Base-by-base conservation (phyloP, 2,329 filamentous ascomycete species). In the Neocucurbitaria cava region DNA sequence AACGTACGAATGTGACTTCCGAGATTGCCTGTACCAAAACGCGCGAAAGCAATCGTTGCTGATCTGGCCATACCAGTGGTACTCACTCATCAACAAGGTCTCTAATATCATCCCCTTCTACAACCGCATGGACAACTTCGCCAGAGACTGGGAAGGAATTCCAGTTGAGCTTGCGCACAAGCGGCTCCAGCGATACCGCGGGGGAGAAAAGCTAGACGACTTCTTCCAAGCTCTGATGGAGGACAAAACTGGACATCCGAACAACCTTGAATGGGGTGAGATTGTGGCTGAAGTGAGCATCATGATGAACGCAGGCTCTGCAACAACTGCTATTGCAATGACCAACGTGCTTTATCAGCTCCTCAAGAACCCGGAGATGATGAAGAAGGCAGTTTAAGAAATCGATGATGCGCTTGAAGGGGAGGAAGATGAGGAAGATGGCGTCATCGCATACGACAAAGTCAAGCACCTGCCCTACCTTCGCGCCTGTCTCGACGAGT, bases 161-260 rank as follows among this genome's bases (percentile, higher is more conserved):
- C 78, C 82, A 1, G 75, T 77, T 46, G 78, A 80, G 39, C 79
- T 79, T 1, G 75, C 81, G 0, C 76, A 71, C 1, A 64, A 79
- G 35, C 76, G 82, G 1, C 65, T 83, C 17, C 61, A 76, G 51
- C 72, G 81, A 3, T 82, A 83, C 58, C 66, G 78, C 20, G 72
- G 71, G 0, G 83, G 84, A 21, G 84, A 87, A 68, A 82, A 81
- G 55, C 76, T 86, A 0, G 80, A 84, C 40, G 85, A 87, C 61
- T 86, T 87, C 70, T 86, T 87, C 74, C 76, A 81, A 47, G 77
- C 78, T 0, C 66, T 87, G 5, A 83, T 87, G 81, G 81, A 81
- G 42, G 78, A 79, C 56, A 81, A 80, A 56, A 77, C 78, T 35
- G 78, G 79, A 0, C 66, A 69, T 7, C 67, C 77, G 0, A 75